phyloP scores from a whole-genome alignment of 495 filamentous ascomycete species.

The Cairneyella variabilis region DNA sequence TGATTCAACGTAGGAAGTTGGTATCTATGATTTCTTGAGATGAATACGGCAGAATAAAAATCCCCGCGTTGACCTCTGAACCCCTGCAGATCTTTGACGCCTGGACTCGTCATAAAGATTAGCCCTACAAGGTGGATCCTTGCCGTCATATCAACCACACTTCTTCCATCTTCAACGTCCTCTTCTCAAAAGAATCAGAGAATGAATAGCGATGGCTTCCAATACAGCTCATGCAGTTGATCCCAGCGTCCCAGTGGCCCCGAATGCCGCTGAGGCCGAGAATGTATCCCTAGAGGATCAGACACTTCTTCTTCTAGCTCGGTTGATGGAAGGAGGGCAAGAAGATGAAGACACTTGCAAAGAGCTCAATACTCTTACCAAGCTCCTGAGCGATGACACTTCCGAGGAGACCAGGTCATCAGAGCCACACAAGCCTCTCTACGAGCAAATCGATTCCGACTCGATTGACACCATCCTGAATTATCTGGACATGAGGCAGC shows the following conservation, averaged over 20 bases:
- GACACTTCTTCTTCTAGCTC: slow-evolving; percentile 46
- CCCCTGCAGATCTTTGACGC: slow-evolving; percentile 3
- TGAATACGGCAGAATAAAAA: no score
- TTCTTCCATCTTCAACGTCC: no score
- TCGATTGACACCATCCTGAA: slow-evolving; percentile 74
- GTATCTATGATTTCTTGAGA: no score
- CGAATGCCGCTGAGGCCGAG: background rate
- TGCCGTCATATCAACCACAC: no score
- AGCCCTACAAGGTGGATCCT: background rate
- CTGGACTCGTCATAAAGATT: slow-evolving; percentile 3
- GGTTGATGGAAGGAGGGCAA: slow-evolving; percentile 52
- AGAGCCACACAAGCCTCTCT: slow-evolving; percentile 41
- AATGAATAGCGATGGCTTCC: slow-evolving; percentile 2
- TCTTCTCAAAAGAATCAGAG: no score
- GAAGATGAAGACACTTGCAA: slow-evolving; percentile 50
- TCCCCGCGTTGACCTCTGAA: no score
- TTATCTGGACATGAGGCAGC: slow-evolving; percentile 72
- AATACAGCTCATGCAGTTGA: slow-evolving; percentile 5
- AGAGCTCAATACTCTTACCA: slow-evolving; percentile 44
- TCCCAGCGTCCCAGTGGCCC: slow-evolving; percentile 12
- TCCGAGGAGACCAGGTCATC: slow-evolving; percentile 21
- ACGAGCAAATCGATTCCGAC: slow-evolving; percentile 68
- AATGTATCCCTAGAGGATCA: slow-evolving; percentile 35
- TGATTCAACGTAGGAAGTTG: no score
- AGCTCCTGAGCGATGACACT: slow-evolving; percentile 46